These are phyloP conservation scores for Mikania micrantha DNA, from an alignment of 129 eudicot species.

Conservation along the genomic window DNA sequence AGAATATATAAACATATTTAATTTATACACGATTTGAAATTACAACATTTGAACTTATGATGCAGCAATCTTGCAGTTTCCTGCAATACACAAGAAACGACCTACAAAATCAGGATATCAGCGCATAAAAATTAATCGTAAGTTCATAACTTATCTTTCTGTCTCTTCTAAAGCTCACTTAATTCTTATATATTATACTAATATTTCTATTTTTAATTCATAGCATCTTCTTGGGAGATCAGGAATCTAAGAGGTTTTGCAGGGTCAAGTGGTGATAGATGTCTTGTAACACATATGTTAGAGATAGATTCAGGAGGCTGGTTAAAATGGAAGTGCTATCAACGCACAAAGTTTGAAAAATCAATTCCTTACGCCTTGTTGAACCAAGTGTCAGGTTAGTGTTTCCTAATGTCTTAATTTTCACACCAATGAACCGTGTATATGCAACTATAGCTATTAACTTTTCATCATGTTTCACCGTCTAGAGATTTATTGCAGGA, in stretches of 20 bases:
- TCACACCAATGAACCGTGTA: not conserved
- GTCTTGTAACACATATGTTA: constrained; percentile 83
- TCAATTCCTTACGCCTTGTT: constrained; percentile 71
- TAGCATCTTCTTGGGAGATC: constrained; percentile 98
- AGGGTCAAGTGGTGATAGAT: constrained; percentile 41
- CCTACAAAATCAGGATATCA: constrained; percentile 73
- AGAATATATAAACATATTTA: not conserved
- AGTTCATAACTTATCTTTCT: constrained; percentile 37
- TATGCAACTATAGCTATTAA: not conserved
- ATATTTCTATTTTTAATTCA: constrained; percentile 9
- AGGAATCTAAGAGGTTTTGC: constrained; percentile 46
- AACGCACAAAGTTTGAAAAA: constrained; percentile 58
- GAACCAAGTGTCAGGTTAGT: constrained; percentile 95
- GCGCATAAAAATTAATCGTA: constrained; percentile 80
- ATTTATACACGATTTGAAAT: not conserved
- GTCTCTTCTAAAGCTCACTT: constrained; percentile 5
- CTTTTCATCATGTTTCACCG: not conserved
- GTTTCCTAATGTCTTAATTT: not conserved
- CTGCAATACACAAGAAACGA: constrained; percentile 69
- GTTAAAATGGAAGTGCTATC: constrained; percentile 66
- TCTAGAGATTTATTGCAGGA: not conserved
- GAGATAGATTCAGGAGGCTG: constrained; percentile 72
- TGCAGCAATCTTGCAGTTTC: constrained; percentile 98
- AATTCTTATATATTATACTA: not conserved
- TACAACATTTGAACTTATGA: constrained; percentile 10